Evolutionary conservation across 1,284 basidiomycete genomes (phyloP), one percentile per base, ranked within the genome.

Genomic region (Neonothopanus nambi): DNA sequence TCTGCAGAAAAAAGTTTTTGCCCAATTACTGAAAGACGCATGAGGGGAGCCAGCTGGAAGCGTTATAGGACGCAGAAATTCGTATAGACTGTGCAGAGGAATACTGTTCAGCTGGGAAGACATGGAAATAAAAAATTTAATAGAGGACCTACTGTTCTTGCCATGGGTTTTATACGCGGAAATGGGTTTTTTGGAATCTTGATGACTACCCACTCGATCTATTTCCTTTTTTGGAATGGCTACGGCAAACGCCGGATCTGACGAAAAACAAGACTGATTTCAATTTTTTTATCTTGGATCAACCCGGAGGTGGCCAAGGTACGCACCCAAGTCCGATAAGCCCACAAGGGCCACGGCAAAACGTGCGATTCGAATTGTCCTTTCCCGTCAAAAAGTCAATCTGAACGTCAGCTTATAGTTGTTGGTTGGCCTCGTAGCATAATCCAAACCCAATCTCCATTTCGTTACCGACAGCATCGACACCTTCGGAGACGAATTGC

Each of bases 11-110:
- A 81, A 92, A 8, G 84, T 87, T 54, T 66, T 73, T 3, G 80
- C 87, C 89, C 89, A 92, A 71, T 91, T 92, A 7, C 71, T 70
- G 72, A 91, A 91, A 23, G 61, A 66, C 13, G 80, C 65, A 15
- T 67, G 63, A 23, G 75, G 64, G 20, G 73, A 72, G 38, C 67
- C 55, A n/a, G 72, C 58, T 33, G 80, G 71, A 47, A 84, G 64
- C 24, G 80, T 81, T 54, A 85, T 73, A 36, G 80, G 76, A 37
- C 71, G 64, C 41, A 88, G 76, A 17, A 77, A 72, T 41, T 67
- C 66, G 59, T 79, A 79, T 43, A 86, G 76, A 24, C 70, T 65
- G 17, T 69, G 61, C 44, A 77, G 65, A 52, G 82, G 67, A 47
- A 81, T 57, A 51, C 58, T 45, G 56, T 60, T 48, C 30, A 26